These are phyloP conservation scores for Ophiostoma triangulosporum DNA, from an alignment of 2,329 filamentous ascomycete species.

Conservation along the genomic window DNA sequence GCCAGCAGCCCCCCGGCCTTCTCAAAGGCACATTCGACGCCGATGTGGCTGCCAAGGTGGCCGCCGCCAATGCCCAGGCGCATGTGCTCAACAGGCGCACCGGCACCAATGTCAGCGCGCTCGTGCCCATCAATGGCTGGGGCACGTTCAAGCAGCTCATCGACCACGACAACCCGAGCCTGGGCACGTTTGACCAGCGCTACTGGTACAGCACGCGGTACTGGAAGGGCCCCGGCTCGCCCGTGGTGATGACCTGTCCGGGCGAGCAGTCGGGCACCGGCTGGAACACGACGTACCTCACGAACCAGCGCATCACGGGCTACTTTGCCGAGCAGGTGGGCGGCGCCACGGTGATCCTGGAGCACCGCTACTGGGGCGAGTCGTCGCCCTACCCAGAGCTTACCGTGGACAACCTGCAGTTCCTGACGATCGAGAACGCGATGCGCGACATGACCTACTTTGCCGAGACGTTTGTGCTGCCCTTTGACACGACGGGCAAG, in stretches of 20 bases:
- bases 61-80: neutral
- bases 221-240: conserved; percentile 27
- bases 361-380: conserved; percentile 30
- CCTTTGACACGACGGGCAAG: conserved; percentile 31
- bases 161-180: conserved; percentile 26
- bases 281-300: conserved; percentile 10
- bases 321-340: conserved; percentile 26
- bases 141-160: conserved; percentile 27
- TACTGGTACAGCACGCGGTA: conserved; percentile 28
- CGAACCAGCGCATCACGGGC: conserved; percentile 42
- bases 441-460: conserved; percentile 29
- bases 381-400: conserved; percentile 24
- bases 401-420: conserved; percentile 23
- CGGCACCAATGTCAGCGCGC: neutral
- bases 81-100: neutral
- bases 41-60: conserved; percentile 1
- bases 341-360: conserved; percentile 26
- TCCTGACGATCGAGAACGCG: conserved; percentile 28
- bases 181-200: conserved; percentile 28
- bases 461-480: conserved; percentile 30
- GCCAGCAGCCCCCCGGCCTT: neutral
- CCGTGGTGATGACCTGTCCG: conserved; percentile 26
- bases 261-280: conserved; percentile 20
- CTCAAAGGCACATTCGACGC: conserved; percentile 3
- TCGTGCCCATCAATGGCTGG: conserved; percentile 8